phyloP scores from a whole-genome alignment of 2,329 filamentous ascomycete genomes.

The Neofusicoccum ribis region DNA sequence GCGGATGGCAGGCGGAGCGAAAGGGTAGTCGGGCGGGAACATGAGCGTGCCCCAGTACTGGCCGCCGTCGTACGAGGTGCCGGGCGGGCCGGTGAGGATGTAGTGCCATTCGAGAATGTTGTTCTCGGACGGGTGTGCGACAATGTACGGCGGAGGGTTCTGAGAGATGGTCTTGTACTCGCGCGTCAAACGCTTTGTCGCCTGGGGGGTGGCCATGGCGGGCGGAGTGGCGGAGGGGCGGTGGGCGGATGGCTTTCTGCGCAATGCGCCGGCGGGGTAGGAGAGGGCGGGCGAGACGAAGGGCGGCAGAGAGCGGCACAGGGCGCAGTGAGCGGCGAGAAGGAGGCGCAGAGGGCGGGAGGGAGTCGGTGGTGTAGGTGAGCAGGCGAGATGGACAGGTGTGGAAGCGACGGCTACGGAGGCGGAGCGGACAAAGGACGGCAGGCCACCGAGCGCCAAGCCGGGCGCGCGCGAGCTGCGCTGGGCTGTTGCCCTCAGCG shows the following conservation, averaged over 20 bases:
- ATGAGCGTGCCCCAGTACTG: slow-evolving; percentile 98
- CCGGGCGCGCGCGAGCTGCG: slow-evolving; percentile 1
- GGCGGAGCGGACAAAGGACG: too few species aligned
- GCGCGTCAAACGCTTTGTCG: slow-evolving; percentile 54
- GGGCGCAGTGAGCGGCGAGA: not conserved
- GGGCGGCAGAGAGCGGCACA: not conserved
- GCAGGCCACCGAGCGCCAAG: slow-evolving; percentile 8
- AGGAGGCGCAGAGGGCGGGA: not conserved
- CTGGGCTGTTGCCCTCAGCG: slow-evolving; percentile 7
- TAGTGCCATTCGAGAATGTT: slow-evolving; percentile 97
- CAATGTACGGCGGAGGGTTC: slow-evolving; percentile 86
- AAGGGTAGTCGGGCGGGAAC: slow-evolving; percentile 95
- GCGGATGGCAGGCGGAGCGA: slow-evolving; percentile 93
- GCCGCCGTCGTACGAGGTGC: slow-evolving; percentile 89
- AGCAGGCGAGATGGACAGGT: not conserved
- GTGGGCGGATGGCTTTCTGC: slow-evolving; percentile 6
- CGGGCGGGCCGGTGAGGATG: slow-evolving; percentile 89
- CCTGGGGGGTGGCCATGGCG: slow-evolving; percentile 42
- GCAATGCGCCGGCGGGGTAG: slow-evolving; percentile 9
- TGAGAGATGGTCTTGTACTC: slow-evolving; percentile 66
- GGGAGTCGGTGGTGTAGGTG: not conserved
- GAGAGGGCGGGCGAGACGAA: not conserved
- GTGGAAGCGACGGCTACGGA: slow-evolving; percentile 5
- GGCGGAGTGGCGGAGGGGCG: slow-evolving; percentile 12
- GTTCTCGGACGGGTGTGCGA: slow-evolving; percentile 82